phyloP scores from a whole-genome alignment of 2,329 filamentous ascomycete species.

The Coniochaeta ligniaria region DNA sequence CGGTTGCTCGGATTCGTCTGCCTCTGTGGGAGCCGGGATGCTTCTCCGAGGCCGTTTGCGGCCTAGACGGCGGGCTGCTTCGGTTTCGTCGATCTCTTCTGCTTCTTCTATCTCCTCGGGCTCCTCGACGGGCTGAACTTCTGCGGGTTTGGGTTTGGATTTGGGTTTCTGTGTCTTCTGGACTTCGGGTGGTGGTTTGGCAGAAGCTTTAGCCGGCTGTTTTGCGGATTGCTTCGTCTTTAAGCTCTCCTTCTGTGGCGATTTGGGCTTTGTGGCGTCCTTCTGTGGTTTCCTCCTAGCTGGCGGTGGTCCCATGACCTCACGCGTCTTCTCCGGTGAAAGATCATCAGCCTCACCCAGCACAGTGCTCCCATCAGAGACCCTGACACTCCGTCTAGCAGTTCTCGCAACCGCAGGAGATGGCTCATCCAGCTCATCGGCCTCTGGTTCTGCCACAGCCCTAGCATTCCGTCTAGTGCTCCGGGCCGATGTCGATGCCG shows the following conservation, averaged over 20 bases:
- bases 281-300: not conserved
- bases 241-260: not conserved
- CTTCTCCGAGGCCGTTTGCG: constrained; percentile 35
- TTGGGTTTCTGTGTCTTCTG: not conserved
- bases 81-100: constrained; percentile 33
- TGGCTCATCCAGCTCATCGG: constrained; percentile 6
- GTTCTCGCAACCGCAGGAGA: not conserved
- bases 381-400: not conserved
- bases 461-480: not conserved
- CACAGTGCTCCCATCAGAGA: not conserved
- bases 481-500: not conserved
- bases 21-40: constrained; percentile 29
- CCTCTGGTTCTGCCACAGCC: not conserved
- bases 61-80: constrained; percentile 33
- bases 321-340: constrained; percentile 8
- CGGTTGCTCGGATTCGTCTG: constrained; percentile 33
- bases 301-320: not conserved
- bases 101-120: constrained; percentile 25
- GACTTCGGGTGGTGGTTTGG: not conserved
- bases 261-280: not conserved
- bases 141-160: not conserved
- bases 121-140: constrained; percentile 1
- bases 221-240: constrained; percentile 6
- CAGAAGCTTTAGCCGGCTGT: not conserved
- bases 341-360: constrained; percentile 5